Conservation (phyloP, 768 basidiomycete genomes). For the Pisolithus tinctorius region DNA sequence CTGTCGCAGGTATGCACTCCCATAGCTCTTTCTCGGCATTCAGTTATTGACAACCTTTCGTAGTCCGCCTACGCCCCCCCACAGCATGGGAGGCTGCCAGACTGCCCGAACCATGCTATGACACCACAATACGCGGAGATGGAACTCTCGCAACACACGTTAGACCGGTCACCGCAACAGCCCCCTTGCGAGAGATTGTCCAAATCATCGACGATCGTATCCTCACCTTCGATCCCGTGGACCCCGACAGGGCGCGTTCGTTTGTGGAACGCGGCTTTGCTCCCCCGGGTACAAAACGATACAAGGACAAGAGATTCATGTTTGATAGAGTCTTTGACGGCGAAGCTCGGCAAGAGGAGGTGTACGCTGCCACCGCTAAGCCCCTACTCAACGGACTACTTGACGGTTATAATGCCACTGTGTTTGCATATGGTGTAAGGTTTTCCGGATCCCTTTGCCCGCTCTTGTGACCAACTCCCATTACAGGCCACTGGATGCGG, state of each 20-base stretch:
- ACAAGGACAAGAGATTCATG: slow-evolving; percentile 96
- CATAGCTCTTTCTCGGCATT: neutral
- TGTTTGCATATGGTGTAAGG: slow-evolving; percentile 97
- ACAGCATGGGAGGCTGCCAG: slow-evolving; percentile 79
- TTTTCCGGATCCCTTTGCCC: slow-evolving; percentile 2
- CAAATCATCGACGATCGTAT: slow-evolving; percentile 93
- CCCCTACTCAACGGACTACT: slow-evolving; percentile 80
- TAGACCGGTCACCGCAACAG: slow-evolving; percentile 41
- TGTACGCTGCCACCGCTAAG: slow-evolving; percentile 81
- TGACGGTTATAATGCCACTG: slow-evolving; percentile 94
- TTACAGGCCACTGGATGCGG: slow-evolving; percentile 98
- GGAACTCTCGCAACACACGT: slow-evolving; percentile 73
- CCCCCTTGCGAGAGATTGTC: slow-evolving; percentile 68
- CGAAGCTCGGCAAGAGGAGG: slow-evolving; percentile 75
- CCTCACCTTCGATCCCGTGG: slow-evolving; percentile 92
- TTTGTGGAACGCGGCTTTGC: slow-evolving; percentile 83
- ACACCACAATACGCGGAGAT: slow-evolving; percentile 71
- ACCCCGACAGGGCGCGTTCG: slow-evolving; percentile 71
- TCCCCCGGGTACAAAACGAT: slow-evolving; percentile 84
- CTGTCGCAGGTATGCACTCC: slow-evolving; percentile 61
- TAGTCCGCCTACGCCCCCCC: slow-evolving; percentile 90
- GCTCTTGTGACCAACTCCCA: slow-evolving; percentile 8
- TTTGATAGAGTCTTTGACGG: slow-evolving; percentile 91
- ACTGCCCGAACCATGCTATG: slow-evolving; percentile 69
- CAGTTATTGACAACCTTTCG: neutral